A percentile compares a stretch with the other conserved stretches of the same genome.
phyloP scores from a whole-genome alignment of 1,139 yeast genomes.

The Wickerhamomyces sp. region DNA sequence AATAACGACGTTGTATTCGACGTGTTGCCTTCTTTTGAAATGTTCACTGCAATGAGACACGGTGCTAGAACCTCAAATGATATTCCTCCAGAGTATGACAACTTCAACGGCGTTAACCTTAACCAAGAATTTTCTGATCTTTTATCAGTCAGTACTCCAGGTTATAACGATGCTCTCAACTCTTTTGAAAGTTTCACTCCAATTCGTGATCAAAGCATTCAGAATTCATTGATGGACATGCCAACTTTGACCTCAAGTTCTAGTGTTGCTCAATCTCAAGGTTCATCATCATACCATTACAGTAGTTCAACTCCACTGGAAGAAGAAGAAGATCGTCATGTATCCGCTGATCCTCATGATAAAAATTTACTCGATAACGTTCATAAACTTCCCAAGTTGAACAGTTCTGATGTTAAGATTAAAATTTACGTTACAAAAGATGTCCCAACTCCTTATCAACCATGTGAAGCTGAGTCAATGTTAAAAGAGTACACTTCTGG shows the following conservation, averaged over 20 bases:
- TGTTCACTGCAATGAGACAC: conserved; percentile 33
- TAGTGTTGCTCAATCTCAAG: too few relatives aligned
- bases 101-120: not conserved
- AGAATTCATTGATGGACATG: not conserved
- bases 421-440: conserved; percentile 30
- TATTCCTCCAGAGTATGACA: conserved; percentile 11
- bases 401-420: conserved; percentile 26
- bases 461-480: conserved; percentile 26
- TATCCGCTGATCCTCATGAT: conserved; percentile 4
- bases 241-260: not conserved
- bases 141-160: not conserved
- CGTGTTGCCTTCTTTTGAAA: conserved; percentile 58
- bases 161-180: not conserved
- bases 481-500: conserved; percentile 49
- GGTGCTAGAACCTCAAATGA: conserved; percentile 1
- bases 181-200: not conserved
- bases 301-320: not conserved
- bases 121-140: too few relatives aligned
- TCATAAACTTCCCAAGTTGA: conserved; percentile 11
- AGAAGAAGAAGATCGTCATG: too few relatives aligned
- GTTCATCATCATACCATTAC: too few relatives aligned
- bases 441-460: conserved; percentile 25
- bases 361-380: conserved; percentile 12
- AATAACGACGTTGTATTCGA: conserved; percentile 30
- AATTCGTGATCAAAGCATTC: not conserved